Conservation (phyloP, 495 filamentous ascomycete species). For the Neurospora sp. region DNA sequence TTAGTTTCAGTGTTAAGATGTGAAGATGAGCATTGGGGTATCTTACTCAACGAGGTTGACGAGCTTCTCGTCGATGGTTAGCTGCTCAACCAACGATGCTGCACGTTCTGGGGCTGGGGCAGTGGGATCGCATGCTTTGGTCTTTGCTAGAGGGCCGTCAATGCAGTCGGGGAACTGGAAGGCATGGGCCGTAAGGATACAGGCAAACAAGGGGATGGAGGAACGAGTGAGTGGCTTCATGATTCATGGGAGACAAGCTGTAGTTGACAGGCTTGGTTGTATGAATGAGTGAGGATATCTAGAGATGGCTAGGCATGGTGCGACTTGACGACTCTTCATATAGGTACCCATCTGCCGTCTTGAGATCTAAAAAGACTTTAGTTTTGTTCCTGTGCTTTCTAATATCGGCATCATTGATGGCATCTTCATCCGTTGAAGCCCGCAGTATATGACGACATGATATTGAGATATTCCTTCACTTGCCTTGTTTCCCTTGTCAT, state of each 20-base stretch:
- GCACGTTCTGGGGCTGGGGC: conserved; percentile 15
- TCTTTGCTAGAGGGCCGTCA: neutral
- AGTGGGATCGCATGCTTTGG: neutral
- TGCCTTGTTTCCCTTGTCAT: neutral
- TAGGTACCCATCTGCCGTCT: neutral
- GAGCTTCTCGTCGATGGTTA: conserved; percentile 33
- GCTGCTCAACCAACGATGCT: conserved; percentile 25
- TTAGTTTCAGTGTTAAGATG: neutral
- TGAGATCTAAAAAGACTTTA: neutral
- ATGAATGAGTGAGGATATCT: neutral
- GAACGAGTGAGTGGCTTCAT: neutral
- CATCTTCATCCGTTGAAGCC: neutral
- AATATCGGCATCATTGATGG: neutral
- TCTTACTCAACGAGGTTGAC: conserved; percentile 16
- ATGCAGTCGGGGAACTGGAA: conserved; percentile 4
- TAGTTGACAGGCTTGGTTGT: neutral
- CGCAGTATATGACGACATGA: neutral
- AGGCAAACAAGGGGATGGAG: neutral
- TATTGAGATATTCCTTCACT: neutral
- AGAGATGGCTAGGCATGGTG: neutral
- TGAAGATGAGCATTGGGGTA: neutral
- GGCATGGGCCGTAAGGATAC: neutral
- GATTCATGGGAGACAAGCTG: neutral
- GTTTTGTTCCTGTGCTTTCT: too few relatives aligned
- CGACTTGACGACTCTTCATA: neutral